Base-by-base conservation (phyloP, 441 rosid genomes). In the Pelargonium fulgidum region DNA sequence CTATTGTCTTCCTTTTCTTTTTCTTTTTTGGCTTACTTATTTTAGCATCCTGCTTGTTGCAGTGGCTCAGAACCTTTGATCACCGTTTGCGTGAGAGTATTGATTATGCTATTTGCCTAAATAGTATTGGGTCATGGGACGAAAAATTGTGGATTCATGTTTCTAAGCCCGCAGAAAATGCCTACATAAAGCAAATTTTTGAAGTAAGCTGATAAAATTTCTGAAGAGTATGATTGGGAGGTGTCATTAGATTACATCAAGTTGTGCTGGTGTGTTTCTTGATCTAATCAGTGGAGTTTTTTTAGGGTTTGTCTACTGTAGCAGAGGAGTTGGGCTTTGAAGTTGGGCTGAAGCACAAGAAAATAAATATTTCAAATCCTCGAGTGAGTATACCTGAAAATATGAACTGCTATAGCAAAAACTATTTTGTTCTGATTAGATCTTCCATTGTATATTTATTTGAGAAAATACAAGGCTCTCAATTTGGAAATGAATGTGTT, bases 61-160 rank as follows among this genome's bases (percentile, higher is more conserved):
- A 93, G 99, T 93, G 99, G 99, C 89, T 93, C 79, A 81, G 85
- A 76, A 93, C 95, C 85, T 87, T 93, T 79, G 99, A 93, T 81
- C 99, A 93, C 75, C 93, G 96, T 64, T 70, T 88, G 82, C 94
- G 93, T 70, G 99, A 93, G 87, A 88, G 91, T 78, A 86, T 93
- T 70, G 99, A 93, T 78, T 91, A 91, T 84, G 99, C 99, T 70
- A 85, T 93, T 75, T 93, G 99, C 85, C 84, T 91, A 75, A 93
- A 93, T 85, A 93, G 90, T 70, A 74, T 93, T 80, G 97, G 96
- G 48, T 89, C 96, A 64, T 84, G 90, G 96, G 85, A 88, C 66
- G 75, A 78, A 68, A 84, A 87, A 73, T 76, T 93, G 65, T 82
- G 83, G 85, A 68, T 91, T 73, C 97, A 93, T 19, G 97, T 93